Conservation (phyloP, 164 flowering plant species). For the Litsea cubeba region DNA sequence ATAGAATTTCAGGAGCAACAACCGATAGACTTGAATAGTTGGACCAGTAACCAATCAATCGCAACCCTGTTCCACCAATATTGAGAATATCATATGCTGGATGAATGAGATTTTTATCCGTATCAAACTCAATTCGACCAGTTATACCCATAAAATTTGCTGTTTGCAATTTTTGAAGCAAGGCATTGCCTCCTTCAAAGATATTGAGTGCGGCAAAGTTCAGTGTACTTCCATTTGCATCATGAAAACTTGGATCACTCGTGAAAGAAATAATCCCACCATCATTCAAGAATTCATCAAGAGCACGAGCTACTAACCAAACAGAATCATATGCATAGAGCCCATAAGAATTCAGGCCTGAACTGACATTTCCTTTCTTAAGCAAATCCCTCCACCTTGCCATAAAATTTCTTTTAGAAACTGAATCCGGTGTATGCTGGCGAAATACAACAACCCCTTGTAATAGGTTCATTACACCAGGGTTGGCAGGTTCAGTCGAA, state of each 20-base stretch:
- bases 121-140: conserved; percentile 59
- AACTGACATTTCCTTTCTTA: conserved; percentile 18
- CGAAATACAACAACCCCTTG: conserved; percentile 88
- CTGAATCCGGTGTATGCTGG: conserved; percentile 66
- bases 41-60: conserved; percentile 81
- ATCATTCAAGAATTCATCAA: conserved; percentile 47
- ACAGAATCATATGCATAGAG: conserved; percentile 90
- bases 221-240: conserved; percentile 37
- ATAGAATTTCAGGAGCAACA: conserved; percentile 60
- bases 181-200: conserved; percentile 52
- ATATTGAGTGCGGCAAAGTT: conserved; percentile 40
- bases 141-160: conserved; percentile 64
- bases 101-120: conserved; percentile 44
- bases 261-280: conserved; percentile 59
- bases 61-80: conserved; percentile 48
- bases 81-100: conserved; percentile 76
- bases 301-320: conserved; percentile 76
- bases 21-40: conserved; percentile 72
- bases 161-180: conserved; percentile 37
- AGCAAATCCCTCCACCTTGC: conserved; percentile 51
- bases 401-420: conserved; percentile 35
- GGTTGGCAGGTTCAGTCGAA: conserved; percentile 30
- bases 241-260: conserved; percentile 41
- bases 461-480: conserved; percentile 39
- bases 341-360: conserved; percentile 55